Evolutionary conservation across 2,329 filamentous ascomycete species (phyloP).

Genomic region (Colletotrichum eremochloae): DNA sequence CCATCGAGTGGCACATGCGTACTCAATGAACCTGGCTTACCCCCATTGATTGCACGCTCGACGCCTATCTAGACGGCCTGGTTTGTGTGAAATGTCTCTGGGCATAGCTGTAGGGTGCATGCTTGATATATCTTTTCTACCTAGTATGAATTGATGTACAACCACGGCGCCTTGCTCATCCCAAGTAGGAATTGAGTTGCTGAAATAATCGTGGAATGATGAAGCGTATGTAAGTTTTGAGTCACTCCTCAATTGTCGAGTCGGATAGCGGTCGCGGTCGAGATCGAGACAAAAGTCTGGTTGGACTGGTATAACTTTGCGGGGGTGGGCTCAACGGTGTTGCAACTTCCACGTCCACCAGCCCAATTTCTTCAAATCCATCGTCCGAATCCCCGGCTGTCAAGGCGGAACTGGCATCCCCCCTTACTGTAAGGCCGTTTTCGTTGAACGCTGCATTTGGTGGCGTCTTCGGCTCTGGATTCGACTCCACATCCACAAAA

Average conservation of each 20-base stretch:
- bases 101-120: not conserved
- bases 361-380: constrained; percentile 14
- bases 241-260: not conserved
- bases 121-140: too few species aligned
- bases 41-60: not conserved
- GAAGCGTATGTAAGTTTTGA: too few species aligned
- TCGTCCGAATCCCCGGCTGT: constrained; percentile 33
- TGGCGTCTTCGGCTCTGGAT: constrained; percentile 12
- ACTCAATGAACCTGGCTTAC: not conserved
- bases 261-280: not conserved
- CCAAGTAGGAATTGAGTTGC: not conserved
- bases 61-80: not conserved
- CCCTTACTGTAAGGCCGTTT: not conserved
- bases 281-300: not conserved
- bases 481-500: not conserved
- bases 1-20: not conserved
- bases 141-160: not conserved
- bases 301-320: constrained; percentile 15
- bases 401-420: constrained; percentile 17
- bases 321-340: constrained; percentile 39
- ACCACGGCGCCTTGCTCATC: not conserved
- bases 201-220: not conserved
- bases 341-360: constrained; percentile 18
- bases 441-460: not conserved
- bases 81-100: not conserved